Percentiles rank a stretch among this genome's conserved stretches.
These are phyloP conservation scores for Pyracantha coccinea DNA, from an alignment of 331 rosid genomes.

Conservation along the genomic window DNA sequence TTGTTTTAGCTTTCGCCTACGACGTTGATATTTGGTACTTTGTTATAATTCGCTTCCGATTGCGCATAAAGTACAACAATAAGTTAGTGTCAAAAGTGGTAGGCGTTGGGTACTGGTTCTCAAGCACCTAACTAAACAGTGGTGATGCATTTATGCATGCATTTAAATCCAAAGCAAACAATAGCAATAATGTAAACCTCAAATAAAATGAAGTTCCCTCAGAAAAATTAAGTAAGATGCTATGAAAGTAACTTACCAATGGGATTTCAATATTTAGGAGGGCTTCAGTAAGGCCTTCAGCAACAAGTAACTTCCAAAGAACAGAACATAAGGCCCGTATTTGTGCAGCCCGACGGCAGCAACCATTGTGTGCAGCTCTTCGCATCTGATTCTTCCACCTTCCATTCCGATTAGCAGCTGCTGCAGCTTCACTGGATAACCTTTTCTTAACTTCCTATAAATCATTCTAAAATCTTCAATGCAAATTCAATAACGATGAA, in stretches of 20 bases:
- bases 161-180: neutral
- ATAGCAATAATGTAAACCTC: neutral
- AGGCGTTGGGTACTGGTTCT: neutral
- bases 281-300: conserved; percentile 70
- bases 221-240: neutral
- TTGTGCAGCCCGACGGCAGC: conserved; percentile 95
- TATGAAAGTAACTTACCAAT: conserved; percentile 42
- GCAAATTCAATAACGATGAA: conserved; percentile 5
- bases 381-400: conserved; percentile 98
- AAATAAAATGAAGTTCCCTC: neutral
- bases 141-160: neutral
- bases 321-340: conserved; percentile 71
- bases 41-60: too few species aligned
- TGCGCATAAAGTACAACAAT: too few species aligned
- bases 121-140: neutral
- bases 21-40: too few species aligned
- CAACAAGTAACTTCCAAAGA: conserved; percentile 85
- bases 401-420: conserved; percentile 74
- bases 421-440: conserved; percentile 70
- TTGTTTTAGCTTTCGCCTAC: too few species aligned
- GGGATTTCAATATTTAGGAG: conserved; percentile 71
- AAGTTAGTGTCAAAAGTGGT: conserved; percentile 10
- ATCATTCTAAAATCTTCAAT: conserved; percentile 17
- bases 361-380: conserved; percentile 92
- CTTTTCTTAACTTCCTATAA: conserved; percentile 82